Evolutionary conservation across 257 asterid genomes (phyloP).

Genomic region (Solanum etuberosum): DNA sequence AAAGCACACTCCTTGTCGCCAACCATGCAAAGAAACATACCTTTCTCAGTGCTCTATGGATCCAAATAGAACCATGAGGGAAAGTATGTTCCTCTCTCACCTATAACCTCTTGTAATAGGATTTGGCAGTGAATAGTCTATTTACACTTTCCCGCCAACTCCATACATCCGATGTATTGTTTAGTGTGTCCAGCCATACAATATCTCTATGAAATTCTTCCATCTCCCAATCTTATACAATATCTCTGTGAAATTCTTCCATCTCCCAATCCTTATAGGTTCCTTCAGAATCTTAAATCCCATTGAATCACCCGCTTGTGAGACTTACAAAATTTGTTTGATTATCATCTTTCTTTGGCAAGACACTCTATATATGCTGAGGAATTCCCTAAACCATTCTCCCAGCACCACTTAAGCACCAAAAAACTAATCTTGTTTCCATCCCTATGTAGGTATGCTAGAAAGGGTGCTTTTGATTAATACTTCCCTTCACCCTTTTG

Average conservation of each 20-base stretch:
- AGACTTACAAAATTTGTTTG: not conserved
- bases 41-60: not conserved
- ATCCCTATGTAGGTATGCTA: not conserved
- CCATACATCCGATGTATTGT: not conserved
- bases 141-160: not conserved
- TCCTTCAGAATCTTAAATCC: not conserved
- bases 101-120: not conserved
- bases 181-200: not conserved
- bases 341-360: not conserved
- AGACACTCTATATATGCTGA: not conserved
- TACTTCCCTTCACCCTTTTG: not conserved
- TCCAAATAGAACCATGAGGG: not conserved
- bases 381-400: not conserved
- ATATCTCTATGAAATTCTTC: not conserved
- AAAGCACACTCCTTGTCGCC: not conserved
- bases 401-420: not conserved
- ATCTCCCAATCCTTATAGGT: not conserved
- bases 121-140: not conserved
- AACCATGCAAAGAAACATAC: not conserved
- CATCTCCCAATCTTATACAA: not conserved
- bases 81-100: not conserved
- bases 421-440: not conserved
- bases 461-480: not conserved
- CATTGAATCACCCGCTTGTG: not conserved
- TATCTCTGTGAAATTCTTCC: not conserved